A percentile compares a stretch with the other conserved stretches of the same genome.
Conservation (phyloP, 345 rosid species). For the Bretschneidera sinensis region DNA sequence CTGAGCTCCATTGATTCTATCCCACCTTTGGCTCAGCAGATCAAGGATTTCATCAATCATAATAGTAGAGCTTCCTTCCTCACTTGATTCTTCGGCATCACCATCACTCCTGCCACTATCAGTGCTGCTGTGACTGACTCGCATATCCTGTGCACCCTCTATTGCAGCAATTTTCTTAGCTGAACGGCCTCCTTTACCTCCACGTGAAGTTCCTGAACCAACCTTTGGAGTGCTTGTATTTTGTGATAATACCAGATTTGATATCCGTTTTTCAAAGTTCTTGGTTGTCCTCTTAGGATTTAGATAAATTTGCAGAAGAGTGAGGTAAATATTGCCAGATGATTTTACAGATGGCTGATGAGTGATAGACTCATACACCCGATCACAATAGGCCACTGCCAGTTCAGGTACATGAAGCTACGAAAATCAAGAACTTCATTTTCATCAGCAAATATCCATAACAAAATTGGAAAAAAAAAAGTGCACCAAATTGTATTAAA, state of each 20-base stretch:
- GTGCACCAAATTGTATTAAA: too few relatives aligned
- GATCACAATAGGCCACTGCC: constrained; percentile 91
- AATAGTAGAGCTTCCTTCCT: constrained; percentile 72
- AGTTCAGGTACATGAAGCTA: constrained; percentile 93
- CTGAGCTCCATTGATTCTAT: constrained; percentile 94
- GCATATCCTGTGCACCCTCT: constrained; percentile 80
- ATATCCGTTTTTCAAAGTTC: constrained; percentile 76
- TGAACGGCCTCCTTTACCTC: constrained; percentile 62
- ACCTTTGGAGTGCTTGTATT: constrained; percentile 41
- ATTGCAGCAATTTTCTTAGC: constrained; percentile 82
- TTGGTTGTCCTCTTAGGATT: constrained; percentile 78
- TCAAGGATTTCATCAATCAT: constrained; percentile 91
- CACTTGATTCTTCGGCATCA: constrained; percentile 71
- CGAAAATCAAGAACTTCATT: constrained; percentile 17
- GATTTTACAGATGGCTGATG: too few relatives aligned
- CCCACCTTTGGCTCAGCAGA: constrained; percentile 91
- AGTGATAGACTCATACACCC: constrained; percentile 56
- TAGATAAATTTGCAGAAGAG: constrained; percentile 82
- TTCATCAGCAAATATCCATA: constrained; percentile 9
- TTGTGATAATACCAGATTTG: constrained; percentile 59
- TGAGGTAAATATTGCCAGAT: constrained; percentile 84
- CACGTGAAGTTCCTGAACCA: constrained; percentile 39
- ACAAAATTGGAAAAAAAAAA: neutral
- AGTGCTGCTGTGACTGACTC: constrained; percentile 63
- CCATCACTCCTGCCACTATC: constrained; percentile 92